These are phyloP conservation scores for Colletotrichum lini DNA, from an alignment of 2,329 filamentous ascomycete genomes.

Conservation along the genomic window DNA sequence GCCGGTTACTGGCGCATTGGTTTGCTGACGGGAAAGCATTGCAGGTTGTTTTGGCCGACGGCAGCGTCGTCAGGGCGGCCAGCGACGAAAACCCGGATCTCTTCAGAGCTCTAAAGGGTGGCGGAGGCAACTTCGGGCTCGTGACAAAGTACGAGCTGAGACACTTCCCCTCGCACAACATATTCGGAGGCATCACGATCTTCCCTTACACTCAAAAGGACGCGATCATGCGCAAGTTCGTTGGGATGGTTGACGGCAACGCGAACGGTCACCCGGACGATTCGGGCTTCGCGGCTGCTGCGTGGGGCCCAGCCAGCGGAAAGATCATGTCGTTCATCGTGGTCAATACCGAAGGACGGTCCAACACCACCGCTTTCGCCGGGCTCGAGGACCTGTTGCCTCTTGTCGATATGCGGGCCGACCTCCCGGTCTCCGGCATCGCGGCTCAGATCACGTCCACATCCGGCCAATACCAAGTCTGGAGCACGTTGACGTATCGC, in stretches of 20 bases:
- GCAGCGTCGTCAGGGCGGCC: slow-evolving; percentile 57
- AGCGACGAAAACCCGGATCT: slow-evolving; percentile 54
- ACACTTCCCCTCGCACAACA: slow-evolving; percentile 42
- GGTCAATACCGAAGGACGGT: slow-evolving; percentile 5
- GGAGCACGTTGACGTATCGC: slow-evolving; percentile 15
- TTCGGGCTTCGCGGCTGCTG: slow-evolving; percentile 4
- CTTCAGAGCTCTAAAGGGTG: slow-evolving; percentile 61
- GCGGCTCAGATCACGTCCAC: slow-evolving; percentile 4
- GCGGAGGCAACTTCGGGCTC: slow-evolving; percentile 60
- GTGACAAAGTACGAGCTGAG: slow-evolving; percentile 51
- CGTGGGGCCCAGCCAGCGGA: neutral
- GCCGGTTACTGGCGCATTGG: too few species aligned
- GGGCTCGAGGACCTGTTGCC: slow-evolving; percentile 6
- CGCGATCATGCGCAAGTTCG: neutral
- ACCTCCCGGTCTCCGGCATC: neutral
- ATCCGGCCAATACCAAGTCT: slow-evolving; percentile 6
- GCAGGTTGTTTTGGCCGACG: slow-evolving; percentile 59
- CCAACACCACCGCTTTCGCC: slow-evolving; percentile 1
- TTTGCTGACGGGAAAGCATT: neutral
- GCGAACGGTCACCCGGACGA: slow-evolving; percentile 3
- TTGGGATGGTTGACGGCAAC: slow-evolving; percentile 16
- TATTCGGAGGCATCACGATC: slow-evolving; percentile 26
- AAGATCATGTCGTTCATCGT: neutral
- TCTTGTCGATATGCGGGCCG: neutral
- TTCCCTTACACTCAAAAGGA: slow-evolving; percentile 4